Evolutionary conservation across 2,329 filamentous ascomycete species (phyloP).

Genomic region (Xenoacremonium recifei): DNA sequence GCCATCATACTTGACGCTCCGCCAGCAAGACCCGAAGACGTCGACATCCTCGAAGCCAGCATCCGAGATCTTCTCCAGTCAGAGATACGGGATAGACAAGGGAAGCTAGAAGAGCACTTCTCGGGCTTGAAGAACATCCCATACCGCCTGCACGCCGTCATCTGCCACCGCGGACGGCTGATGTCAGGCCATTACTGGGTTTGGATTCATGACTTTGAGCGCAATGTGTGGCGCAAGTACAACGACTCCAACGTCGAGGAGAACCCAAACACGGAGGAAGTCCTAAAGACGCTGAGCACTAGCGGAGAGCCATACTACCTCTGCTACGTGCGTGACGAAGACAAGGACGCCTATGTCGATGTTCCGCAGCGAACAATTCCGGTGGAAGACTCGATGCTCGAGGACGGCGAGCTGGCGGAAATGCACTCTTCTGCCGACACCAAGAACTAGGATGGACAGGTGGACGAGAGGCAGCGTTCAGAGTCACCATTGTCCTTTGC

Average conservation of each 20-base stretch:
- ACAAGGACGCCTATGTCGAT: constrained; percentile 54
- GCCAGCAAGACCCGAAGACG: constrained; percentile 10
- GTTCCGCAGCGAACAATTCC: constrained; percentile 43
- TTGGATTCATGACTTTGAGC: constrained; percentile 87
- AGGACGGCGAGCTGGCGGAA: no score
- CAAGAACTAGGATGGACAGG: no score
- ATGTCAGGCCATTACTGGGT: constrained; percentile 92
- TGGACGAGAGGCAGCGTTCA: no score
- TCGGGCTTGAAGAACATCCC: constrained; percentile 61
- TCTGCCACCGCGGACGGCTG: constrained; percentile 79
- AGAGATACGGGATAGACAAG: constrained; percentile 34
- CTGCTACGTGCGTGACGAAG: constrained; percentile 73
- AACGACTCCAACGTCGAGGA: constrained; percentile 83
- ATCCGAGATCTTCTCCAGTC: constrained; percentile 45
- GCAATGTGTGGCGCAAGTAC: constrained; percentile 84
- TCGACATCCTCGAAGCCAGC: constrained; percentile 20
- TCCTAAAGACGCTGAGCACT: constrained; percentile 65
- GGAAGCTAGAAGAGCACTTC: constrained; percentile 25
- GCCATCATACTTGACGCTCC: no score
- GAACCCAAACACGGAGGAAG: constrained; percentile 61
- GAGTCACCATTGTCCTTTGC: no score
- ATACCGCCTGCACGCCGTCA: constrained; percentile 87
- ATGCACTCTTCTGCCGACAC: no score
- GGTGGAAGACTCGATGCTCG: no score
- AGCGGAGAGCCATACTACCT: constrained; percentile 80